These are phyloP conservation scores for Lichtheimia hyalospora DNA, from an alignment of 371 early-diverging fungal species.

Conservation along the genomic window DNA sequence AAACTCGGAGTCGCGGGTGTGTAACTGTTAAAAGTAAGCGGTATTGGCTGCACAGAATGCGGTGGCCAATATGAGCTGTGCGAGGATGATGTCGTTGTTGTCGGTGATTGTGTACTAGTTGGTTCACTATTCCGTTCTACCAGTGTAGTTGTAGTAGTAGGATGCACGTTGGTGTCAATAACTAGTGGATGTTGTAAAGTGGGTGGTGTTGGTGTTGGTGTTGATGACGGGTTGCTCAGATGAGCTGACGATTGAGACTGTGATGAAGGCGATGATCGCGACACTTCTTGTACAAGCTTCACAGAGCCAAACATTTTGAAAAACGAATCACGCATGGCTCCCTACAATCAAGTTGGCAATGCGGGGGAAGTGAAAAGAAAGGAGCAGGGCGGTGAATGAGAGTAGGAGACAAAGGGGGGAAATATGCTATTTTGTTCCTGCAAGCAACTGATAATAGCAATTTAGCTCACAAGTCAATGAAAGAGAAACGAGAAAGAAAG, in stretches of 20 bases:
- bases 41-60: constrained; percentile 15
- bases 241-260: constrained; percentile 6
- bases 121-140: not conserved
- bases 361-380: not conserved
- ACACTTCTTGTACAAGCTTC: constrained; percentile 51
- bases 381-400: not conserved
- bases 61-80: constrained; percentile 8
- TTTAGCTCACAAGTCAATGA: no score
- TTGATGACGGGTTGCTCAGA: not conserved
- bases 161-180: not conserved
- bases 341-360: not conserved
- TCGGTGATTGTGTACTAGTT: not conserved
- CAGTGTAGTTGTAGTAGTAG: not conserved
- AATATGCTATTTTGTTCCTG: no score
- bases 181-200: no score
- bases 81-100: constrained; percentile 6
- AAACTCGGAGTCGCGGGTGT: constrained; percentile 16
- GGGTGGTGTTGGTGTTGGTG: not conserved
- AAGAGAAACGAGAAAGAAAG: not conserved
- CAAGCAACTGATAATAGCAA: no score
- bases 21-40: constrained; percentile 10
- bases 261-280: constrained; percentile 25
- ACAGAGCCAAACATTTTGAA: constrained; percentile 48
- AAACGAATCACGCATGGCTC: constrained; percentile 27
- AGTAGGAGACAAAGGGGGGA: not conserved